A percentile compares a stretch with the other conserved stretches of the same genome.
Conservation (phyloP, 768 basidiomycete species). For the Boletus vermiculosoides region DNA sequence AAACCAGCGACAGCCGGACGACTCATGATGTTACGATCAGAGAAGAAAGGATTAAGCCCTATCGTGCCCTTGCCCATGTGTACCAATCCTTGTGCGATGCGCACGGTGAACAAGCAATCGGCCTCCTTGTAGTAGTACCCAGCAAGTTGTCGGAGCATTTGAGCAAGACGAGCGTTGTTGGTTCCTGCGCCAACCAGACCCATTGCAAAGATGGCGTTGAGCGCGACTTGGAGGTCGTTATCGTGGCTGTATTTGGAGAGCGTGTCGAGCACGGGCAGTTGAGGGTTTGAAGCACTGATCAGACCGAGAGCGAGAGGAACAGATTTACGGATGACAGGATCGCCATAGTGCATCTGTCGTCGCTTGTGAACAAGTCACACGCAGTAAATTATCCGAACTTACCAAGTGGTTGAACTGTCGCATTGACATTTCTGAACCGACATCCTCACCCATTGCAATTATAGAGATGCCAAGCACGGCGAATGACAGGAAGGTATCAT, state of each 20-base stretch:
- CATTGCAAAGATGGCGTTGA: constrained; percentile 98
- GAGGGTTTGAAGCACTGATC: constrained; percentile 93
- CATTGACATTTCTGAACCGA: constrained; percentile 97
- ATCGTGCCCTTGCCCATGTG: constrained; percentile 99
- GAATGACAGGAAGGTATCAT: constrained; percentile 87
- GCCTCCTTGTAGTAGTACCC: constrained; percentile 99
- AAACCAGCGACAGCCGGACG: constrained; percentile 87
- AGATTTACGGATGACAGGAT: constrained; percentile 85
- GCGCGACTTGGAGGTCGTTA: constrained; percentile 93
- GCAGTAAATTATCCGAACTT: constrained; percentile 26
- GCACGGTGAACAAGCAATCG: constrained; percentile 94
- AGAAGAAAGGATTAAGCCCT: constrained; percentile 95
- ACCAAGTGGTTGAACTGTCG: constrained; percentile 97
- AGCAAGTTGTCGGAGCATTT: constrained; percentile 95
- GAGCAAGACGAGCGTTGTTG: constrained; percentile 96
- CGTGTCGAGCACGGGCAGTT: constrained; percentile 91
- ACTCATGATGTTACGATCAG: constrained; percentile 87
- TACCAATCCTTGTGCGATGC: constrained; percentile 94
- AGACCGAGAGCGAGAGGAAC: constrained; percentile 95
- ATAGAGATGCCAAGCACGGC: constrained; percentile 92
- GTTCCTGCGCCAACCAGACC: constrained; percentile 96
- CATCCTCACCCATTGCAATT: constrained; percentile 97
- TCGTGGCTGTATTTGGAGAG: constrained; percentile 99
- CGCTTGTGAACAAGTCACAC: constrained; percentile 13
- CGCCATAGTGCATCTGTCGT: constrained; percentile 96